phyloP scores from a whole-genome alignment of 345 rosid species.

The Rubroshorea leprosula region DNA sequence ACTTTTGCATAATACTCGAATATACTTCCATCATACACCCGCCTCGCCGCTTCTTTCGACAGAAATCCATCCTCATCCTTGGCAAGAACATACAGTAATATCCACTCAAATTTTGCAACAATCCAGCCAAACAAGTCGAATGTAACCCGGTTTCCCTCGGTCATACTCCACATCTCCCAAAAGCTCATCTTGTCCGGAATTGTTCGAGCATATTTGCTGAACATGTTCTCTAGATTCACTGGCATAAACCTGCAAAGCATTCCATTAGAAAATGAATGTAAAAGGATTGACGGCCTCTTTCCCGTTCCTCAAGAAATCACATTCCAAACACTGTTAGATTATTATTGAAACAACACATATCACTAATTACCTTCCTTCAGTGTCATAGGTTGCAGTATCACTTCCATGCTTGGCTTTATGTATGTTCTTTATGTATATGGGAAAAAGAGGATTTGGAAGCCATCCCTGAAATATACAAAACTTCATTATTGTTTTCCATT shows the following conservation, averaged over 20 bases:
- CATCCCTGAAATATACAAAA: constrained; percentile 36
- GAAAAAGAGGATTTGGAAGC: constrained; percentile 64
- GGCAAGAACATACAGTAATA: constrained; percentile 47
- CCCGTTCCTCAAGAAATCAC: too few species aligned
- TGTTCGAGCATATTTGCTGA: constrained; percentile 67
- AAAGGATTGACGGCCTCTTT: too few species aligned
- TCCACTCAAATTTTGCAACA: constrained; percentile 50
- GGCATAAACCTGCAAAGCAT: constrained; percentile 62
- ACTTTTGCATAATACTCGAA: constrained; percentile 58
- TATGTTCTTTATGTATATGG: constrained; percentile 60
- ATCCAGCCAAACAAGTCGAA: constrained; percentile 67
- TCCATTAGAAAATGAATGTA: too few species aligned
- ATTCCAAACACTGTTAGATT: too few species aligned
- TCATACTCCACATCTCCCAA: constrained; percentile 63
- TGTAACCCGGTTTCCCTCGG: constrained; percentile 53
- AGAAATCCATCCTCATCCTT: constrained; percentile 60
- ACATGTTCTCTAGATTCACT: constrained; percentile 52
- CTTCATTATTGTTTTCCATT: too few species aligned
- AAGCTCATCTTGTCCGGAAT: constrained; percentile 41
- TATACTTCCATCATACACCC: constrained; percentile 67
- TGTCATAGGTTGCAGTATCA: constrained; percentile 62
- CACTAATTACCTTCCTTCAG: constrained; percentile 96
- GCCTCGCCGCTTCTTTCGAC: constrained; percentile 68
- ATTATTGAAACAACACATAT: too few species aligned
- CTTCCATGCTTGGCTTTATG: constrained; percentile 81